A percentile compares a stretch with the other conserved stretches of the same genome.
Evolutionary conservation across 2,329 filamentous ascomycete species (phyloP).

Genomic region (Coniochaeta sp.): DNA sequence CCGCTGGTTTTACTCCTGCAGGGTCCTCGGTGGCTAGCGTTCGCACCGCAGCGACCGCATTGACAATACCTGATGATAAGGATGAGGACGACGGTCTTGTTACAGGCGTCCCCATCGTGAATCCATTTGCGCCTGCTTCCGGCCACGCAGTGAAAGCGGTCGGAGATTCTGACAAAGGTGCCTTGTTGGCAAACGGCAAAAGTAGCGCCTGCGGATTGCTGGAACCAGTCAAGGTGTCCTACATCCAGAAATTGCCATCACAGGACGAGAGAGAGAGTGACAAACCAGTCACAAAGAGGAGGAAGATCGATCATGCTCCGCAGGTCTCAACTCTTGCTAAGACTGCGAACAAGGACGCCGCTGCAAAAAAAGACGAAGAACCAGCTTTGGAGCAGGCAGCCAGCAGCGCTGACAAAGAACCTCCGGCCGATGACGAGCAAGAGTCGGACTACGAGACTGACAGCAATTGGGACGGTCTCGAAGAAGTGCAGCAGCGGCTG

Average conservation of each 20-base stretch:
- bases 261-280: neutral
- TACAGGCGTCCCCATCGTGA: neutral
- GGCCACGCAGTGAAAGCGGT: neutral
- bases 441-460: slow-evolving; percentile 2
- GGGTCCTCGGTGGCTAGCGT: neutral
- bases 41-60: neutral
- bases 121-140: neutral
- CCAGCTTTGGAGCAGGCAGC: neutral
- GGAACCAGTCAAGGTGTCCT: neutral
- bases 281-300: neutral
- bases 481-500: slow-evolving; percentile 9
- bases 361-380: no score
- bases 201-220: neutral
- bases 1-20: neutral
- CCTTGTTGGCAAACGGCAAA: neutral
- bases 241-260: neutral
- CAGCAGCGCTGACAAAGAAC: neutral
- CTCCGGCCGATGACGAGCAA: neutral
- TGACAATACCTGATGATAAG: neutral
- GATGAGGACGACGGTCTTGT: neutral
- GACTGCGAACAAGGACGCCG: neutral
- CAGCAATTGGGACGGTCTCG: slow-evolving; percentile 8
- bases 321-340: neutral
- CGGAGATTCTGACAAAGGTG: neutral
- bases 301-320: neutral